Conservation (phyloP, 495 filamentous ascomycete species). For the Cercophora sp. region DNA sequence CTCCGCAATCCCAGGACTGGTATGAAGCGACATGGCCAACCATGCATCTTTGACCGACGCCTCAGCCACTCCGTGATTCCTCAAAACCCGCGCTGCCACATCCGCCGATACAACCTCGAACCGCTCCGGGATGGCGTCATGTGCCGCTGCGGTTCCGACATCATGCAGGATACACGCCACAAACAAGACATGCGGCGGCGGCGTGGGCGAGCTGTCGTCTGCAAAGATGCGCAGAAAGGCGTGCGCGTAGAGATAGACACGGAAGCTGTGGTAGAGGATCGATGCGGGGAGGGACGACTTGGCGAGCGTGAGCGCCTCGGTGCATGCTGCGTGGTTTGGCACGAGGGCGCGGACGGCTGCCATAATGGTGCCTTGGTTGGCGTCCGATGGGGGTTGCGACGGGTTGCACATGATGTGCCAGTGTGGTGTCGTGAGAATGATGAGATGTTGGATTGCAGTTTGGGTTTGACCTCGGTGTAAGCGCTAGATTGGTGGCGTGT, state of each 20-base stretch:
- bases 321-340: slow-evolving; percentile 22
- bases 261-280: slow-evolving; percentile 45
- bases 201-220: not conserved
- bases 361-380: slow-evolving; percentile 22
- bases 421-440: too few species aligned
- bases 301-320: slow-evolving; percentile 30
- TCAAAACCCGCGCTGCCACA: slow-evolving; percentile 32
- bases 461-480: too few species aligned
- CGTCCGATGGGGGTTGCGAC: too few species aligned
- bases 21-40: slow-evolving; percentile 45
- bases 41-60: slow-evolving; percentile 37
- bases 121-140: slow-evolving; percentile 34
- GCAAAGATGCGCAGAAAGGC: slow-evolving; percentile 21
- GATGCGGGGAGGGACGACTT: slow-evolving; percentile 30
- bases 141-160: slow-evolving; percentile 34
- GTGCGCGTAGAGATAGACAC: slow-evolving; percentile 40
- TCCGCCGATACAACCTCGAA: slow-evolving; percentile 49
- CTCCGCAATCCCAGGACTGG: slow-evolving; percentile 42
- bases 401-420: too few species aligned
- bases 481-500: too few species aligned
- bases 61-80: slow-evolving; percentile 22
- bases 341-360: slow-evolving; percentile 25
- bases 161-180: slow-evolving; percentile 46
- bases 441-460: too few species aligned
- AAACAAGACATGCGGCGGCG: slow-evolving; percentile 28